phyloP scores from a whole-genome alignment of 176 grass and related monocot genomes.

The Triticum turgidum region DNA sequence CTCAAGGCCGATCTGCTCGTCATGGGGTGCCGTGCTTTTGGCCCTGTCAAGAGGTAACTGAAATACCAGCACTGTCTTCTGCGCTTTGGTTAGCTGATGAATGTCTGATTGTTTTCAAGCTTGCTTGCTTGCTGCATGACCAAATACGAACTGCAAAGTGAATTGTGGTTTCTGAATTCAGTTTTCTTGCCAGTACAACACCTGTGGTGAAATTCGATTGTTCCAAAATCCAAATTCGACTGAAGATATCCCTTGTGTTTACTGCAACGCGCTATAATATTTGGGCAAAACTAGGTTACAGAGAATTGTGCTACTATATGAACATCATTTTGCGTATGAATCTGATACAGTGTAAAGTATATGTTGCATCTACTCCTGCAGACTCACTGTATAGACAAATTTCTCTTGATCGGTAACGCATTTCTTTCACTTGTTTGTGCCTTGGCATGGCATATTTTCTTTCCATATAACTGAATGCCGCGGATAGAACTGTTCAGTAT shows the following conservation, averaged over 20 bases:
- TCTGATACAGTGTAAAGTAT: too few relatives aligned
- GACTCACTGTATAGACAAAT: too few relatives aligned
- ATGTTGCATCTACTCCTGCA: too few relatives aligned
- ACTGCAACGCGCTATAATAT: background rate
- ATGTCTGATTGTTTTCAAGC: background rate
- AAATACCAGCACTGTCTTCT: background rate
- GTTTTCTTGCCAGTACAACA: background rate
- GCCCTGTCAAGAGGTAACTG: conserved; percentile 72
- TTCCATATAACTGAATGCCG: background rate
- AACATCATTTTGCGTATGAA: too few relatives aligned
- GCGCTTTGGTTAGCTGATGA: conserved; percentile 8
- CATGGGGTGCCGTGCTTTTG: conserved; percentile 85
- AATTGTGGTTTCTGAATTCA: background rate
- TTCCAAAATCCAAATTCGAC: background rate
- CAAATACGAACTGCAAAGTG: background rate
- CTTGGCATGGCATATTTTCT: background rate
- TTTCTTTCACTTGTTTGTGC: background rate
- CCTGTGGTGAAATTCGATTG: background rate
- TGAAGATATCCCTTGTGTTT: background rate
- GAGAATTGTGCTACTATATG: too few relatives aligned
- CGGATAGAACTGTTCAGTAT: background rate
- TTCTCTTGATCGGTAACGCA: too few relatives aligned
- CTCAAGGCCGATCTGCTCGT: conserved; percentile 83
- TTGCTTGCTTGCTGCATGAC: background rate
- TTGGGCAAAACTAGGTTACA: background rate